Evolutionary conservation across 352 stramenopile genomes (phyloP).

Genomic region (Pelagophyceae sp.): DNA sequence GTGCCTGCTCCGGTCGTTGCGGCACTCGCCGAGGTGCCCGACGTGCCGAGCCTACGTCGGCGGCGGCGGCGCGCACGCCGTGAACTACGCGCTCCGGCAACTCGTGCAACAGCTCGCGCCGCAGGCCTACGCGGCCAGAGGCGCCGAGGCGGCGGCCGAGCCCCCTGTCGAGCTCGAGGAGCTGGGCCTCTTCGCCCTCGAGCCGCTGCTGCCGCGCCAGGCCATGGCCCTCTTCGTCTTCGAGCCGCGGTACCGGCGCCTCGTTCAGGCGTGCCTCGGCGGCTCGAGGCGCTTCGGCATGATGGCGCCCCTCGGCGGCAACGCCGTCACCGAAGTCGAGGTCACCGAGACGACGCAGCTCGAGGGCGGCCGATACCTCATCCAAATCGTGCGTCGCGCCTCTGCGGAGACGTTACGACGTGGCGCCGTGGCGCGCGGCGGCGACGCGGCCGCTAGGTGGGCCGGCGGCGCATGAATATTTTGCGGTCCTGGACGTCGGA

Average conservation of each 20-base stretch:
- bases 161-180: neutral
- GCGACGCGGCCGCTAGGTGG: neutral
- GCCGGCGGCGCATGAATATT: neutral
- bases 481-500: neutral
- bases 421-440: too few relatives aligned
- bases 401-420: neutral
- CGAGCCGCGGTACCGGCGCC: neutral
- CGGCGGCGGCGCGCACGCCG: neutral
- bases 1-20: neutral
- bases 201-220: neutral
- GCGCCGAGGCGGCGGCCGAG: too few relatives aligned
- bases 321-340: neutral
- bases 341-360: neutral
- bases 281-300: too few relatives aligned
- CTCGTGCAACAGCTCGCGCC: neutral
- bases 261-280: too few relatives aligned
- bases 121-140: neutral
- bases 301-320: too few relatives aligned
- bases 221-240: neutral
- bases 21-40: neutral
- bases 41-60: neutral
- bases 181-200: neutral
- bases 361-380: neutral
- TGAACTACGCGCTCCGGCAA: neutral
- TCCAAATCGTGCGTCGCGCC: neutral